Conservation (phyloP, 805 yeast genomes). For the Kodamaea kakaduensis region DNA sequence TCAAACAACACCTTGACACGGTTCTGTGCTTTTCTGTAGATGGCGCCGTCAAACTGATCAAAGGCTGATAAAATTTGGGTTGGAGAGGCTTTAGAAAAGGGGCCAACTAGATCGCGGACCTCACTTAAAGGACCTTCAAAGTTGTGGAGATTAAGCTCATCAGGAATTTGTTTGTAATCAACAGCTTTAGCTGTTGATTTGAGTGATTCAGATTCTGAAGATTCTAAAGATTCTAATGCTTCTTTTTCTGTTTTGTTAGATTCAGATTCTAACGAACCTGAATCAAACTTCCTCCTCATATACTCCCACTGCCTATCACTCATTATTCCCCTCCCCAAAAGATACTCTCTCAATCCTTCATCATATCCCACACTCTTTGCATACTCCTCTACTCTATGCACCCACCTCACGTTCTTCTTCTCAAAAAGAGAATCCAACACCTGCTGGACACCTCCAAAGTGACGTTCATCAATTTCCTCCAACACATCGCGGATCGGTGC, state of each 20-base stretch:
- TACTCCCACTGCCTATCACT: constrained; percentile 6
- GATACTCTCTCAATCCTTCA: constrained; percentile 1
- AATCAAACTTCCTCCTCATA: too few species aligned
- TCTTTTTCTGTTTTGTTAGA: too few species aligned
- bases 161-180: constrained; percentile 18
- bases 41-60: constrained; percentile 13
- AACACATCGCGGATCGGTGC: neutral
- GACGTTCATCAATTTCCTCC: constrained; percentile 2
- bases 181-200: constrained; percentile 3
- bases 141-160: constrained; percentile 15
- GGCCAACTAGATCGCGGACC: constrained; percentile 11
- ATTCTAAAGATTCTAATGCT: too few species aligned
- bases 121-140: constrained; percentile 17
- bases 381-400: constrained; percentile 6
- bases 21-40: constrained; percentile 14
- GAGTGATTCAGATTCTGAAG: too few species aligned
- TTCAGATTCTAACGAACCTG: too few species aligned
- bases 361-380: neutral
- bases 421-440: constrained; percentile 6
- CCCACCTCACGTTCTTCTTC: constrained; percentile 7
- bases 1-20: constrained; percentile 28
- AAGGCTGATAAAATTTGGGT: constrained; percentile 13
- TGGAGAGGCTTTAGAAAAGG: constrained; percentile 6
- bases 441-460: constrained; percentile 7
- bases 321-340: constrained; percentile 5